Conservation (phyloP, 345 rosid species). For the Syzygium jambos region DNA sequence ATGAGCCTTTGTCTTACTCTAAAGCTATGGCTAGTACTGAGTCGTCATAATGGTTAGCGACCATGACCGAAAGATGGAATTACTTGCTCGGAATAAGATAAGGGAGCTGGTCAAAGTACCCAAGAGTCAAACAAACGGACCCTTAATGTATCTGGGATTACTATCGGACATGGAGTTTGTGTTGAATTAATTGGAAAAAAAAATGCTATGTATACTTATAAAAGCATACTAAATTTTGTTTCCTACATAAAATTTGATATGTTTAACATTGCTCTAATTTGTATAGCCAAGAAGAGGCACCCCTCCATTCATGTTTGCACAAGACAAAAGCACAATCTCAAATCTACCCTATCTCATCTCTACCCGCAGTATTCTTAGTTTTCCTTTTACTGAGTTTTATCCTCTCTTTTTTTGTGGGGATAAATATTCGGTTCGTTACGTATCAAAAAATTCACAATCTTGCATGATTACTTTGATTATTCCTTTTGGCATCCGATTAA, state of each 20-base stretch:
- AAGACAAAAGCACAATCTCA: background rate
- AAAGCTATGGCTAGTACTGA: no score
- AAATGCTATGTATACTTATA: background rate
- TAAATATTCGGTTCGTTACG: background rate
- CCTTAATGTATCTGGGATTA: no score
- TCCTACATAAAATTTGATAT: background rate
- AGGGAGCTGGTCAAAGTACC: no score
- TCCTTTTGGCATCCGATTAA: background rate
- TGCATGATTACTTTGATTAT: background rate
- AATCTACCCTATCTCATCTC: no score
- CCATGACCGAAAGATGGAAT: no score
- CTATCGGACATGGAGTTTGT: no score
- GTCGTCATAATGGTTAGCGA: no score
- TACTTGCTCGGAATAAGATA: no score
- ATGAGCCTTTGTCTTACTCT: no score
- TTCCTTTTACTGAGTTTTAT: background rate
- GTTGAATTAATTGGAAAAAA: background rate
- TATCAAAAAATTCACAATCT: background rate
- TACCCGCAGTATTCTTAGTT: background rate
- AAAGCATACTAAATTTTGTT: background rate
- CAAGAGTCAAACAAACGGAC: no score
- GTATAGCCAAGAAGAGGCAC: background rate
- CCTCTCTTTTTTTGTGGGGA: background rate
- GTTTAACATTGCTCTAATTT: background rate
- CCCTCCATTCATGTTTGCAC: background rate